phyloP scores from a whole-genome alignment of 768 basidiomycete species.

The Phanerochaete sordida region DNA sequence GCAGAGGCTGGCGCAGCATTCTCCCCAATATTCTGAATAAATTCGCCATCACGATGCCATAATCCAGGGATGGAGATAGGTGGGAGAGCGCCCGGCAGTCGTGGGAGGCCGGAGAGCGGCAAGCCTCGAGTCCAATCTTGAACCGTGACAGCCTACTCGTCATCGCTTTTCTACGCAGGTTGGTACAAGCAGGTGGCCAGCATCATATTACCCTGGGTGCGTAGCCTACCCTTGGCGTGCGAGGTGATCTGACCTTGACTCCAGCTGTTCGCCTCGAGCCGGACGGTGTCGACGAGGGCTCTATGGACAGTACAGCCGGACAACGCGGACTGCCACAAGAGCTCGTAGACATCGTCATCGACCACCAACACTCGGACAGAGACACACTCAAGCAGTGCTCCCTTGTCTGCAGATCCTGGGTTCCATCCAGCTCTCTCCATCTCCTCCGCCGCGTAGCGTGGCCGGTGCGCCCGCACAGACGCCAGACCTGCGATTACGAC shows the following conservation, averaged over 20 bases:
- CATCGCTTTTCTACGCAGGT: neutral
- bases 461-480: neutral
- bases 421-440: neutral
- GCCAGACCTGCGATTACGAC: neutral
- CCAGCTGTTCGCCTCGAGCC: no score
- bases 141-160: neutral
- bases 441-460: neutral
- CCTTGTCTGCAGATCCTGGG: conserved; percentile 12
- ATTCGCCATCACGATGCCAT: no score
- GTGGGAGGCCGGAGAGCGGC: neutral
- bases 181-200: neutral
- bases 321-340: neutral
- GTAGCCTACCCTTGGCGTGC: neutral
- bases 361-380: conserved; percentile 4
- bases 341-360: conserved; percentile 11
- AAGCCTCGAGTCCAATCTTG: neutral
- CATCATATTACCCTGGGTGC: neutral
- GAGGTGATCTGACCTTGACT: neutral
- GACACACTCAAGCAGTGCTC: neutral
- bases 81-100: neutral
- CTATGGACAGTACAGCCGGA: neutral
- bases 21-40: no score
- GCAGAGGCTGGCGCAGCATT: no score
- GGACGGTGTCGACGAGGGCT: neutral
- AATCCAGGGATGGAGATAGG: no score